These are phyloP conservation scores for Marasmius fiardii DNA, from an alignment of 1,284 basidiomycete species.

Conservation along the genomic window DNA sequence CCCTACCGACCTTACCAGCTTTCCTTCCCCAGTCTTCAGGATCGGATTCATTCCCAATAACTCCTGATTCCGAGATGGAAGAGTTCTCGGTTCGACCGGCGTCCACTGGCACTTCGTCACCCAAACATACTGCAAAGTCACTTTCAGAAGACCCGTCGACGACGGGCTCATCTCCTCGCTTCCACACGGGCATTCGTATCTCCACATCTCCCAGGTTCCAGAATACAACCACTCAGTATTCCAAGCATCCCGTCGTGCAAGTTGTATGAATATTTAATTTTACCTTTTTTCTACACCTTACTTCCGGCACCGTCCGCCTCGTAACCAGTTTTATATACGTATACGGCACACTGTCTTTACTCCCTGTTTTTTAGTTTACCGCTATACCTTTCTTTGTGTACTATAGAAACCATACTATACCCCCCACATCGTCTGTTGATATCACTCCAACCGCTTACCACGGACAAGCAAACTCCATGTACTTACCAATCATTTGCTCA, in stretches of 20 bases:
- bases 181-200: slow-evolving; percentile 38
- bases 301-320: not conserved
- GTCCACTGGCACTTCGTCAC: slow-evolving; percentile 5
- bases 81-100: not conserved
- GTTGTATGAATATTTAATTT: slow-evolving; percentile 9
- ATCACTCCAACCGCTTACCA: slow-evolving; percentile 15
- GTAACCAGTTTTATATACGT: no score
- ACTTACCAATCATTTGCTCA: slow-evolving; percentile 11
- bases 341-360: slow-evolving; percentile 11
- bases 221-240: slow-evolving; percentile 3
- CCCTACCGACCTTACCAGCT: slow-evolving; percentile 54
- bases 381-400: slow-evolving; percentile 16
- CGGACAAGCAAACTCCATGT: slow-evolving; percentile 13
- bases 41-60: slow-evolving; percentile 37
- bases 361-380: slow-evolving; percentile 8
- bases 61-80: slow-evolving; percentile 31
- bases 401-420: slow-evolving; percentile 13
- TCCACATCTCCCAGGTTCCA: slow-evolving; percentile 30
- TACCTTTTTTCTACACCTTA: not conserved
- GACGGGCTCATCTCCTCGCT: slow-evolving; percentile 26
- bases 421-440: slow-evolving; percentile 17
- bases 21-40: slow-evolving; percentile 38
- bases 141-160: slow-evolving; percentile 30
- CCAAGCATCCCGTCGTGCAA: slow-evolving; percentile 10
- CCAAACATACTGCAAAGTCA: slow-evolving; percentile 11